Base-by-base conservation (phyloP, 2,329 filamentous ascomycete species). In the Aureobasidium sp. region DNA sequence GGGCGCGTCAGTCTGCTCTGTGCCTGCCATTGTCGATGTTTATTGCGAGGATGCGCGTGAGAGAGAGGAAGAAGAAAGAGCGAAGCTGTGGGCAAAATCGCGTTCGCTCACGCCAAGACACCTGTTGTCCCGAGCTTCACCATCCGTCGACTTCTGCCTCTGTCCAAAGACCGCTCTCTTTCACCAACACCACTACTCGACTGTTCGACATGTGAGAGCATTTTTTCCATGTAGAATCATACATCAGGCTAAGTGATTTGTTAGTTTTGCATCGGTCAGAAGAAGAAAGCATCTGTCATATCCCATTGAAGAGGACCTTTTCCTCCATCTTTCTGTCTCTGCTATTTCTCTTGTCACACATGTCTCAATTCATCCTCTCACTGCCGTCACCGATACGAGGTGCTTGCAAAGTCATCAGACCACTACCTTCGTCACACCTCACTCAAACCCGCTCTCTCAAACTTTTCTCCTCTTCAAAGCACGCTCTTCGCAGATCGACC, bases 1-100 rank as follows among this genome's bases (percentile, higher is more conserved):
- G 74, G 59, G 59, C 25, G 54, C 41, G 16, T 42, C 34, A 13
- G 10, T 50, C 49, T 54, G 48, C 41, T 61, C 49, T 39, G 44
- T 42, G 16, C 49, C 51, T 47, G 41, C 49, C 59, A 61, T 61
- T 59, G 34, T 49, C 5, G 30, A 36, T 9, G 13, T 42, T 3
- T 29, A 27, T 2, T 44, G 47, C 45, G 45, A 60, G 57, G 47
- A 51, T 60, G 45, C 45, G 27, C 29, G 36, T 51, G 47, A n/a
- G 5, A 37, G 21, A 5, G 21, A 21, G 13, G 21, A 42, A 42
- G 45, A 51, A 49, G 13, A 49, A 59, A 39, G 55, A 14, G 21
- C n/a, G 30, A 25, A 49, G 42, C 54, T 48, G 42, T 32, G 30
- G 42, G 21, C 55, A 32, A 59, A 59, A 58, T 47, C 27, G 34